Evolutionary conservation across 2,329 filamentous ascomycete genomes (phyloP), one percentile per base, ranked within the genome.

Genomic region (Tolypocladium album): DNA sequence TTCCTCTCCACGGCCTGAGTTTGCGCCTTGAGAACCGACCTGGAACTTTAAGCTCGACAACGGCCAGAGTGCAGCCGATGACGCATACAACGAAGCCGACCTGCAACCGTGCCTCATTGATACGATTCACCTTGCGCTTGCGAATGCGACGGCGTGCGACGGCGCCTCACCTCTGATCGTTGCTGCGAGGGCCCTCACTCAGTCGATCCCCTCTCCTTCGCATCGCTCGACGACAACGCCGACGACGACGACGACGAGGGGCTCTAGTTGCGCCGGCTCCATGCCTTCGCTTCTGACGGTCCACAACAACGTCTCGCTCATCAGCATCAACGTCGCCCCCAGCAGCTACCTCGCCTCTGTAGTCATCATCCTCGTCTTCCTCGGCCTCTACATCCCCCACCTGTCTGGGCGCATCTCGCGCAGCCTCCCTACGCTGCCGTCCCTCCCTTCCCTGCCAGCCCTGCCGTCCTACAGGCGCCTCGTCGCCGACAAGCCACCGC

Each of bases 211-310:
- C 31, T 11, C 15, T 3, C 47, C 15, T 27, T 31, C 24, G 24
- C 15, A 8, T 50, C 45, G 13, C 22, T 50, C 55, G 58, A 43
- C 38, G 52, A 56, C 52, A 24, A 31, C 27, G 27, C 3, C 27
- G 27, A 31, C 27, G 27, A 31, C 27, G 27, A 31, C 27, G 27
- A 38, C 58, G 20, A 45, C 58, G 55, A 42, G 47, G 45, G 20
- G 39, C 60, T 60, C 58, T 50, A 4, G 12, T 39, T 45, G 15
- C 43, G 56, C 64, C 64, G 65, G 64, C 71, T 73, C 73, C 69
- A 84, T 85, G 82, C 79, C 79, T 75, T 82, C 82, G 61, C 75
- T 85, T 70, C 73, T 86, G 66, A 82, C 81, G 58, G 79, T 85
- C 65, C 82, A 84, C 73, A 85, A 82, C 72, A 81, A 84, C 78